phyloP scores from a whole-genome alignment of 1,139 yeast genomes.

The Yamadazyma triangularis region DNA sequence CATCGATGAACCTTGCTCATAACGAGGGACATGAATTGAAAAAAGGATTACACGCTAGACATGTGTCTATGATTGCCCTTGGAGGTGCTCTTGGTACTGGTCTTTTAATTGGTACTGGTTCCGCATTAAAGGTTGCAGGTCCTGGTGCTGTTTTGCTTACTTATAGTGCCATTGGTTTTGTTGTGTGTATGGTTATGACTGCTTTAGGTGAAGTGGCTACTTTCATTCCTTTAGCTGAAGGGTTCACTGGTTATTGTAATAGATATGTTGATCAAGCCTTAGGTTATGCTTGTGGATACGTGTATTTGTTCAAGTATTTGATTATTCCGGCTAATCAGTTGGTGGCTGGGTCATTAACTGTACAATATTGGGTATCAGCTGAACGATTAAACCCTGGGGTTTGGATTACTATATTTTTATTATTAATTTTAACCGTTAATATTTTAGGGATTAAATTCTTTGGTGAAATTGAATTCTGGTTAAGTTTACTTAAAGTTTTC shows the following conservation, averaged over 20 bases:
- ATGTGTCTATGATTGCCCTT: constrained; percentile 68
- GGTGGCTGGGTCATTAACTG: constrained; percentile 56
- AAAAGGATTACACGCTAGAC: constrained; percentile 63
- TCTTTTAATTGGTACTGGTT: constrained; percentile 65
- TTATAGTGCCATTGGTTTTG: constrained; percentile 55
- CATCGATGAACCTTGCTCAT: constrained; percentile 26
- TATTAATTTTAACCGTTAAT: constrained; percentile 46
- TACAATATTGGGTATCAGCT: constrained; percentile 55
- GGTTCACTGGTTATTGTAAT: constrained; percentile 66
- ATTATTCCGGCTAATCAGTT: constrained; percentile 62
- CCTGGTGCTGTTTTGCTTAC: constrained; percentile 65
- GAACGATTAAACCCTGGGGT: constrained; percentile 52
- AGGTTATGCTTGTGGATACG: constrained; percentile 73
- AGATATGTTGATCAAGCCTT: constrained; percentile 67
- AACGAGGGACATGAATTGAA: constrained; percentile 53
- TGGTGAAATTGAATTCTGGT: constrained; percentile 71
- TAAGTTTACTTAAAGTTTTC: constrained; percentile 53
- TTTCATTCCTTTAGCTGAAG: constrained; percentile 57
- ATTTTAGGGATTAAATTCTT: constrained; percentile 58
- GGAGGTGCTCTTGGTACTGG: constrained; percentile 63
- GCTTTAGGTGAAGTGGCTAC: constrained; percentile 70
- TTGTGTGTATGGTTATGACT: constrained; percentile 66
- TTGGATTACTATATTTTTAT: constrained; percentile 52
- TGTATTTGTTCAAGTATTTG: constrained; percentile 54
- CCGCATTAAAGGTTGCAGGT: constrained; percentile 60